Evolutionary conservation across 1,284 basidiomycete genomes (phyloP), one percentile per base, ranked within the genome.

Genomic region (Microbotryum scabiosae): DNA sequence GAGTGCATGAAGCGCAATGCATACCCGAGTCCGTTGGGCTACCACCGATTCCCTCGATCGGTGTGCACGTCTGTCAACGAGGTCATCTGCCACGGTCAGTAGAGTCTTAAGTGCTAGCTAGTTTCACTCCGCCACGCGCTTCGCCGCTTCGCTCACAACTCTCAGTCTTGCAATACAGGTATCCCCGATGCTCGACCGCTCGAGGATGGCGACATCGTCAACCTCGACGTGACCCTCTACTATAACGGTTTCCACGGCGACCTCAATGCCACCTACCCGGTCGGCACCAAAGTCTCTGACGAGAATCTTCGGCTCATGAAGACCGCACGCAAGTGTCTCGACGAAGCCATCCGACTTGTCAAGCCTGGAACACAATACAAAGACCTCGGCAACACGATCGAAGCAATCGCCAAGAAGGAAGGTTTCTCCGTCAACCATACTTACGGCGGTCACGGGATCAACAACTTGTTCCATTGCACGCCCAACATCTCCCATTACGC

Each of bases 1-100:
- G 96, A 88, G 21, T 88, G 83, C 67, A 86, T 98, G 69, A 88
- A 94, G 77, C 82, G 93, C 57, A 85, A 90, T 71, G 85, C 89
- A 51, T 98, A 98, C 76, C 96, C 96, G 4, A 91, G 88, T 43
- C 90, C 96, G 44, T 79, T 98, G 58, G 92, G 92, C 73, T 99
- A 99, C 77, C 84, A 87, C 66, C 81, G 83, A 55, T 98, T 87
- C 75, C 94, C 94, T 28, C 97, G 97, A 79, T 96, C 90, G 50
- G 84, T 97, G 52, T 99, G 96, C 85, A 94, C 88, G 84, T 88
- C 77, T 72, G 87, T 82, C 26, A 98, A 99, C 76, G 96, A 98
- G 76, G 86, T 85, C 60, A 94, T 98, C 71, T 98, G 96, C 75
- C 96, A 98, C 75, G 75, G 76, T 68, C 36, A 50, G 62, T 48